Percentiles rank a stretch among this genome's conserved stretches.
Conservation (phyloP, 768 basidiomycete genomes). For the Candolleomyces aberdarensis region DNA sequence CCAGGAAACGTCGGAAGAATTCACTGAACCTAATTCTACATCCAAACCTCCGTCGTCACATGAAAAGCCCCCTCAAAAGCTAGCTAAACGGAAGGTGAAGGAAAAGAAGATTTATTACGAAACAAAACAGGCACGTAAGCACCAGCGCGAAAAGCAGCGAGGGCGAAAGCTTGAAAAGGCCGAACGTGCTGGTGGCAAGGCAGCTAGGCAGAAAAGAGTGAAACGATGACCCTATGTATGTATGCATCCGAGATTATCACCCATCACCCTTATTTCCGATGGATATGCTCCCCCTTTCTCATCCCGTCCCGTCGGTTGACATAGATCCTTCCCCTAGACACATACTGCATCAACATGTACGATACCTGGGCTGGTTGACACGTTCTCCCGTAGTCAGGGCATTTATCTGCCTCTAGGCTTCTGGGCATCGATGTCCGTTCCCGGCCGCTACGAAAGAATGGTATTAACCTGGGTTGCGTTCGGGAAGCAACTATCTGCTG, state of each 20-base stretch:
- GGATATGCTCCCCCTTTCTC: neutral
- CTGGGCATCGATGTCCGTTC: no score
- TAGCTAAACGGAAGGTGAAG: constrained; percentile 12
- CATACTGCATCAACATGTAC: neutral
- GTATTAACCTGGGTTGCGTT: constrained; percentile 1
- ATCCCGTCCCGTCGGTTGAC: constrained; percentile 1
- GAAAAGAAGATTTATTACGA: constrained; percentile 17
- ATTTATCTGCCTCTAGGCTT: no score
- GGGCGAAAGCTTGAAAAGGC: constrained; percentile 16
- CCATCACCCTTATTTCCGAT: neutral
- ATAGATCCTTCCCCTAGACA: neutral
- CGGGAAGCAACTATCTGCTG: constrained; percentile 1
- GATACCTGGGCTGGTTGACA: neutral
- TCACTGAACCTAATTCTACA: constrained; percentile 7
- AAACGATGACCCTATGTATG: constrained; percentile 4
- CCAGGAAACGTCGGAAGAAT: neutral
- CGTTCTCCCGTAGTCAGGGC: no score
- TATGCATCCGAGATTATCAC: no score
- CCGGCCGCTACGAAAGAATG: neutral
- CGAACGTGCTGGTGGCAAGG: constrained; percentile 10
- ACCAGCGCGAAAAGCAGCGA: constrained; percentile 15
- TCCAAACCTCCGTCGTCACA: constrained; percentile 1
- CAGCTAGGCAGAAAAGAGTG: constrained; percentile 8
- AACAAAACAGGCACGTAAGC: constrained; percentile 13
- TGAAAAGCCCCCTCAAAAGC: neutral